Evolutionary conservation across 345 rosid genomes (phyloP).

Genomic region (Iberis pinnata): DNA sequence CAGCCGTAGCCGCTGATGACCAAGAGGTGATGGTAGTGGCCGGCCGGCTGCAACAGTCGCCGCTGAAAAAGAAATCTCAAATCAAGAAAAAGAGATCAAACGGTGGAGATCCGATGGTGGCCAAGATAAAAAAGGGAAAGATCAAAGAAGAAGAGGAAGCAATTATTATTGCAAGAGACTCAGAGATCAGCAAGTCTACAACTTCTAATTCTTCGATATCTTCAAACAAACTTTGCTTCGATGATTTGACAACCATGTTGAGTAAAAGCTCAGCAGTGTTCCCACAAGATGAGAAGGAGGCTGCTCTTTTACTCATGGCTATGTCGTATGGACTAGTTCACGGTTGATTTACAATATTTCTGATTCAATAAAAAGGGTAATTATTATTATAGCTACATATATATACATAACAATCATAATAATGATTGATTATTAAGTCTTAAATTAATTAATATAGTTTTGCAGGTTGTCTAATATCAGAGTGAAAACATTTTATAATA

Average conservation of each 20-base stretch:
- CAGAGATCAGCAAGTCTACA: slow-evolving; percentile 23
- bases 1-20: slow-evolving; percentile 30
- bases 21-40: slow-evolving; percentile 14
- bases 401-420: slow-evolving; percentile 21
- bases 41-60: slow-evolving; percentile 2
- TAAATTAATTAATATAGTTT: slow-evolving; percentile 18
- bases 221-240: slow-evolving; percentile 53
- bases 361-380: slow-evolving; percentile 16
- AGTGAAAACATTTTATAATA: slow-evolving; percentile 14
- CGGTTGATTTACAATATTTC: slow-evolving; percentile 32
- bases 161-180: slow-evolving; percentile 2
- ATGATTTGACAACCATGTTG: slow-evolving; percentile 60
- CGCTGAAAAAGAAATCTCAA: slow-evolving; percentile 31
- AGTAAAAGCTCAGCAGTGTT: slow-evolving; percentile 70
- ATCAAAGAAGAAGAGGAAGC: slow-evolving; percentile 14
- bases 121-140: slow-evolving; percentile 27
- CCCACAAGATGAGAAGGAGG: slow-evolving; percentile 97
- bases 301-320: slow-evolving; percentile 92
- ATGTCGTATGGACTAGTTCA: slow-evolving; percentile 77
- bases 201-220: slow-evolving; percentile 24
- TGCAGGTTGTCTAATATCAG: slow-evolving; percentile 19
- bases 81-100: slow-evolving; percentile 37
- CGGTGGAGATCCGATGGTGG: slow-evolving; percentile 11
- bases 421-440: slow-evolving; percentile 22
- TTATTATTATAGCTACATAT: slow-evolving; percentile 8